These are phyloP conservation scores for Mycogone perniciosa DNA, from an alignment of 2,329 filamentous ascomycete genomes.

Conservation along the genomic window DNA sequence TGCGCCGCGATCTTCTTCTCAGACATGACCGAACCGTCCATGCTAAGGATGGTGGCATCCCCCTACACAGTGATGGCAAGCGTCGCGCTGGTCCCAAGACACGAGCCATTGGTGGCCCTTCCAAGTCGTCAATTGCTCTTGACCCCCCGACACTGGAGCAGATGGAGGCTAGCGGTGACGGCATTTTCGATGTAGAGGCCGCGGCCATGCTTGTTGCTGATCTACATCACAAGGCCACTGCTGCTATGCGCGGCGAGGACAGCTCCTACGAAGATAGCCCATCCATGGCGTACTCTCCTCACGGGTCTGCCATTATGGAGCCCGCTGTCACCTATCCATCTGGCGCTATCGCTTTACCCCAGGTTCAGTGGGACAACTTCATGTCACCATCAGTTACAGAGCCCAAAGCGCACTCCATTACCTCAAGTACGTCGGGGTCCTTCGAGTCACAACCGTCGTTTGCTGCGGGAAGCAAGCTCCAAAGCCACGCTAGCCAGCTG, in stretches of 20 bases:
- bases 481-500: constrained; percentile 56
- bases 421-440: constrained; percentile 57
- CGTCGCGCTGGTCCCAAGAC: constrained; percentile 68
- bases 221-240: constrained; percentile 89
- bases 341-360: constrained; percentile 73
- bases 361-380: constrained; percentile 89
- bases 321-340: constrained; percentile 69
- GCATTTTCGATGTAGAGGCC: constrained; percentile 91
- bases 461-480: constrained; percentile 49
- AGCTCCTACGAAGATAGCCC: constrained; percentile 51
- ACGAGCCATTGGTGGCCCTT: constrained; percentile 54
- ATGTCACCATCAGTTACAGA: constrained; percentile 64
- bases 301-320: constrained; percentile 67
- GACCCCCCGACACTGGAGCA: constrained; percentile 86
- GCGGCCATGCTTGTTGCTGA: constrained; percentile 98
- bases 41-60: constrained; percentile 92
- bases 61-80: constrained; percentile 90
- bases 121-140: constrained; percentile 71
- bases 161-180: constrained; percentile 84
- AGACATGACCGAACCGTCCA: constrained; percentile 98
- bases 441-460: constrained; percentile 64
- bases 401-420: constrained; percentile 68
- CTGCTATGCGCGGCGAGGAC: constrained; percentile 55
- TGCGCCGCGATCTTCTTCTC: constrained; percentile 90
- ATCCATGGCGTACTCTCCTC: constrained; percentile 66